phyloP scores from a whole-genome alignment of 2,329 filamentous ascomycete species.

The Colletotrichum tabaci region DNA sequence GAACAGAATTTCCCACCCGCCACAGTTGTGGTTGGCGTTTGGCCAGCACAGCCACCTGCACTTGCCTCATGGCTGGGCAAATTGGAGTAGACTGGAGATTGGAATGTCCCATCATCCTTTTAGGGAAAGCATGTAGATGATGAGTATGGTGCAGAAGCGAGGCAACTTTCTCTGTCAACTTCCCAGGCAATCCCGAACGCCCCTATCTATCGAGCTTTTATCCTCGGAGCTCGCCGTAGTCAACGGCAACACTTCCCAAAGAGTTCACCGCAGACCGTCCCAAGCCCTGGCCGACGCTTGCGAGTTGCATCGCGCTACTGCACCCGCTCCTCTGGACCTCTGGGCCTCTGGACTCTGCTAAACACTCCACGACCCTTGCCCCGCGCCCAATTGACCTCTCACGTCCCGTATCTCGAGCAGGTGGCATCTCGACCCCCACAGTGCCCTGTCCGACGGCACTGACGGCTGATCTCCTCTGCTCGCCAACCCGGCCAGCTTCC shows the following conservation, averaged over 20 bases:
- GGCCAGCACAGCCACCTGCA: constrained; percentile 24
- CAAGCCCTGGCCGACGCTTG: constrained; percentile 1
- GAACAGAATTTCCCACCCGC: constrained; percentile 3
- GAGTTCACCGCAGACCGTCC: constrained; percentile 21
- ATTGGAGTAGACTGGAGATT: background rate
- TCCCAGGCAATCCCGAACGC: background rate
- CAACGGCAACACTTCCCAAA: constrained; percentile 35
- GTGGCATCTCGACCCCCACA: constrained; percentile 43
- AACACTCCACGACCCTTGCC: constrained; percentile 29
- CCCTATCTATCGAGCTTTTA: background rate
- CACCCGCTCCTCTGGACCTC: constrained; percentile 7
- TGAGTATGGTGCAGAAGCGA: no score
- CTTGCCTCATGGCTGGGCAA: background rate
- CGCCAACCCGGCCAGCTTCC: constrained; percentile 41
- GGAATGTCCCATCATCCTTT: no score
- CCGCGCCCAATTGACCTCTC: constrained; percentile 46
- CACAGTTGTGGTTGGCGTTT: constrained; percentile 13
- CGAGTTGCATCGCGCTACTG: constrained; percentile 34
- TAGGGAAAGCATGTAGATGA: no score
- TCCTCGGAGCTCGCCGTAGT: constrained; percentile 30
- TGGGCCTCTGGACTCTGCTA: background rate
- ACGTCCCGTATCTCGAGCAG: constrained; percentile 45
- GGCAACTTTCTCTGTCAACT: background rate
- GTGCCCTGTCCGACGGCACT: constrained; percentile 23
- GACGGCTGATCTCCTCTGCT: constrained; percentile 27